Conservation (phyloP, 73 alveolate genomes). For the Paramecium caudatum region DNA sequence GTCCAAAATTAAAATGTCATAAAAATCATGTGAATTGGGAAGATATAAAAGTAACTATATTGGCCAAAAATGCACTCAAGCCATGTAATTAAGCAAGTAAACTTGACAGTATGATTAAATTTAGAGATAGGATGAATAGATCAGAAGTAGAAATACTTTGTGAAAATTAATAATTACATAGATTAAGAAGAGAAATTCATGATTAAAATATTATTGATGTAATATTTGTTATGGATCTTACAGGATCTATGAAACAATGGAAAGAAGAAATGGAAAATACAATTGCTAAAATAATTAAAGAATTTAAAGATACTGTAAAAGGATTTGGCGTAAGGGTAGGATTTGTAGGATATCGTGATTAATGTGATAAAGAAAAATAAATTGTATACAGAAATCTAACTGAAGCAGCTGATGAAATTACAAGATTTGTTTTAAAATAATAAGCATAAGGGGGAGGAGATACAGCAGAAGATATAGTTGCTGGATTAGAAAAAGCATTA, state of each 20-base stretch:
- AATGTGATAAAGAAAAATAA: neutral
- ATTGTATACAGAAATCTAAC: conserved; percentile 34
- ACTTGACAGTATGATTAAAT: neutral
- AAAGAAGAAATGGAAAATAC: neutral
- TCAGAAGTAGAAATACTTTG: neutral
- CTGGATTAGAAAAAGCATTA: conserved; percentile 28
- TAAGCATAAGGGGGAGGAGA: conserved; percentile 72
- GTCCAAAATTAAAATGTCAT: neutral
- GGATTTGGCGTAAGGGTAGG: conserved; percentile 55
- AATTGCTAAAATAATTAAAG: neutral
- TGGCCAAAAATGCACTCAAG: too few species aligned
- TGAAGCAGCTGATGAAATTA: neutral
- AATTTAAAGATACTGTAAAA: conserved; percentile 19
- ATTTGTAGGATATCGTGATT: conserved; percentile 69
- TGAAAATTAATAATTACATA: neutral
- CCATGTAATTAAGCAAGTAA: neutral
- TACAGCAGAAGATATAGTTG: conserved; percentile 71
- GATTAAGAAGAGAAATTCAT: neutral
- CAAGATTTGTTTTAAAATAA: neutral
- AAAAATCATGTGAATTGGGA: conserved; percentile 1
- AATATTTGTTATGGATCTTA: conserved; percentile 1
- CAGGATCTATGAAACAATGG: conserved; percentile 20
- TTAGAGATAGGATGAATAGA: neutral
- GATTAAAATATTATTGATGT: neutral
- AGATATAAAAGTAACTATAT: neutral